Evolutionary conservation across 192 early-diverging fungal species (phyloP).

Genomic region (Backusella psychrophila): DNA sequence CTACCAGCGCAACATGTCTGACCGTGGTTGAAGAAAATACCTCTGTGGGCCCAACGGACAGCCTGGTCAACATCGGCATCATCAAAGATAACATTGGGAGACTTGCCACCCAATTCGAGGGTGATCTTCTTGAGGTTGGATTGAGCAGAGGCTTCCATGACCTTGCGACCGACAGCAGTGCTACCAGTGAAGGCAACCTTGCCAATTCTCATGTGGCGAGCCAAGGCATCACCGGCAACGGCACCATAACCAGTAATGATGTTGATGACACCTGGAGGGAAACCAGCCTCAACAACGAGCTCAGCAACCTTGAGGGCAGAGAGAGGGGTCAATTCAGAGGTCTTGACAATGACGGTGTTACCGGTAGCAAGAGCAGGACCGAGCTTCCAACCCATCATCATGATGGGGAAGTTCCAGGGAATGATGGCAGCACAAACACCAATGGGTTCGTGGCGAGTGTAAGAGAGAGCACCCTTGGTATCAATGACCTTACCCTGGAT

Average conservation of each 20-base stretch:
- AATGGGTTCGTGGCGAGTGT: slow-evolving; percentile 57
- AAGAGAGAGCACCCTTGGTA: slow-evolving; percentile 49
- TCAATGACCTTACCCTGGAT: slow-evolving; percentile 51
- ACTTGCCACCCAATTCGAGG: slow-evolving; percentile 90
- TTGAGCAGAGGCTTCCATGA: slow-evolving; percentile 59
- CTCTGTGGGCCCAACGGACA: slow-evolving; percentile 61
- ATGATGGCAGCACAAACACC: slow-evolving; percentile 79
- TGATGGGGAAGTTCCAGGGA: slow-evolving; percentile 76
- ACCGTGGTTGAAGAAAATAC: slow-evolving; percentile 81
- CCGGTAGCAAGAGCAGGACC: slow-evolving; percentile 78
- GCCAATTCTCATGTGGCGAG: slow-evolving; percentile 62
- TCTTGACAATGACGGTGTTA: slow-evolving; percentile 76
- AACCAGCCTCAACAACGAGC: slow-evolving; percentile 64
- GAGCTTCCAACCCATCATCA: slow-evolving; percentile 79
- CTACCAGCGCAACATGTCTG: slow-evolving; percentile 80
- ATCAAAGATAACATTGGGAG: slow-evolving; percentile 75
- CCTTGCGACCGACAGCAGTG: slow-evolving; percentile 60
- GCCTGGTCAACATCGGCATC: slow-evolving; percentile 79
- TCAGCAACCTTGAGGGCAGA: slow-evolving; percentile 62
- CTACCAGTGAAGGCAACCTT: slow-evolving; percentile 81
- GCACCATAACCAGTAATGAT: slow-evolving; percentile 78
- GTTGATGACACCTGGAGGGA: slow-evolving; percentile 82
- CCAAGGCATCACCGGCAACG: slow-evolving; percentile 64
- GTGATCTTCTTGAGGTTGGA: slow-evolving; percentile 72
- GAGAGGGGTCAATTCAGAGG: slow-evolving; percentile 67